Base-by-base conservation (phyloP, 1,284 basidiomycete species). In the Puccinia sorghi region DNA sequence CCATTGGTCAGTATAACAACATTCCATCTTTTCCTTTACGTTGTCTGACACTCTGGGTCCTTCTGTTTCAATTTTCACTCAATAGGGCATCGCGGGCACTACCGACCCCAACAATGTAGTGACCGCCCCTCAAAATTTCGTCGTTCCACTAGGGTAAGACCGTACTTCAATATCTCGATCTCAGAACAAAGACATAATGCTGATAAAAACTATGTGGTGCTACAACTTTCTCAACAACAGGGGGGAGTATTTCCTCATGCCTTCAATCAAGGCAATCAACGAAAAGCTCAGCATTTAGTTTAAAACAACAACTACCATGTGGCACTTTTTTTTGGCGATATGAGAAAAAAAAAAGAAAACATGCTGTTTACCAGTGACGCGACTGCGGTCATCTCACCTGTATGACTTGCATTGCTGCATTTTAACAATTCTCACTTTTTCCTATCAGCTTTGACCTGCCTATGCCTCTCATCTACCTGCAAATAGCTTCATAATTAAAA, bases 141-240 rank as follows among this genome's bases (percentile, higher is more conserved):
- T 79, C 52, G 50, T 64, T 25, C 69, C 77, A 4, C 69, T 63
- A 20, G 77, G 77, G 77, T 79, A n/a, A 64, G 70, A 57, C 17
- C 20, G 15, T n/a, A 22, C 25, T 64, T n/a, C 13, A 5, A 46
- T 11, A 56, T 25, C 12, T 25, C 20, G 25, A 25, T 4, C 6
- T 3, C 25, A 56, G 8, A n/a, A n/a, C n/a, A 43, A 61, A 20
- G 22, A 46, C 8, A 46, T 3, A 37, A 22, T 5, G 37, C 39
- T 64, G 9, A 22, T 22, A 12, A 2, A 3, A 43, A 39, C 12
- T 27, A 20, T 46, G 61, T n/a, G n/a, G n/a, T n/a, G n/a, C n/a
- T n/a, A n/a, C n/a, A n/a, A n/a, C n/a, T n/a, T n/a, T n/a, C n/a
- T n/a, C n/a, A n/a, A n/a, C n/a, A n/a, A n/a, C 57, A 69, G 72